Evolutionary conservation across 2,329 filamentous ascomycete species (phyloP), one percentile per base, ranked within the genome.

Genomic region (Nemania sp.): DNA sequence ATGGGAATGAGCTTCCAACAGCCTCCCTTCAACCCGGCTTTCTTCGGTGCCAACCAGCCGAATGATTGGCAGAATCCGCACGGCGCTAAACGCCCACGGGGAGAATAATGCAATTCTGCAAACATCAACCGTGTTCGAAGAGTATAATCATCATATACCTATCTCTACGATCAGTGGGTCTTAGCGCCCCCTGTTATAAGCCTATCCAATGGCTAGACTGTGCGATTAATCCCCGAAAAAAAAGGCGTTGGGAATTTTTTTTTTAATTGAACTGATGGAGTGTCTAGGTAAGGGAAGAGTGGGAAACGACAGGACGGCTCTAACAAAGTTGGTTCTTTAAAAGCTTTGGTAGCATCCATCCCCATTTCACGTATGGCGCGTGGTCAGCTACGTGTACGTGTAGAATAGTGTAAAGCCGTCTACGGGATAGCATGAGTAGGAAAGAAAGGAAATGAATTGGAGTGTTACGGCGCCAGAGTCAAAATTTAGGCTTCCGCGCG

Each of bases 51-150:
- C 67, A 76, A 76, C 67, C 77, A 78, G 67, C 75, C 73, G 68
- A 74, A 72, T 29, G 77, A 79, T 20, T 79, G 77, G 77, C 77
- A 79, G 68, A 79, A 79, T 52, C 77, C 77, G 3, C 77, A 79
- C 55, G 77, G 77, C 24, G 76, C 76, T 22, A 79, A 79, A 66
- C 70, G 77, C 45, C 77, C 77, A 6, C 75, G 77, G 26, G 77
- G 74, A 64, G 76, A 76, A 68, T 78, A 74, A 67, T 27, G 22
- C n/a, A 13, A 27, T 26, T 20, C 43, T n/a, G 10, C n/a, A 6
- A 11, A 11, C 43, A 6, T 24, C n/a, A 47, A 22, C n/a, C 43
- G 43, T 24, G 15, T 20, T 4, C 43, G 43, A 47, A 11, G 35
- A 47, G 22, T 61, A n/a, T 7, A 10, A 41, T 56, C 15, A 41